Base-by-base conservation (phyloP, 2,329 filamentous ascomycete genomes). In the Huntiella decipiens region DNA sequence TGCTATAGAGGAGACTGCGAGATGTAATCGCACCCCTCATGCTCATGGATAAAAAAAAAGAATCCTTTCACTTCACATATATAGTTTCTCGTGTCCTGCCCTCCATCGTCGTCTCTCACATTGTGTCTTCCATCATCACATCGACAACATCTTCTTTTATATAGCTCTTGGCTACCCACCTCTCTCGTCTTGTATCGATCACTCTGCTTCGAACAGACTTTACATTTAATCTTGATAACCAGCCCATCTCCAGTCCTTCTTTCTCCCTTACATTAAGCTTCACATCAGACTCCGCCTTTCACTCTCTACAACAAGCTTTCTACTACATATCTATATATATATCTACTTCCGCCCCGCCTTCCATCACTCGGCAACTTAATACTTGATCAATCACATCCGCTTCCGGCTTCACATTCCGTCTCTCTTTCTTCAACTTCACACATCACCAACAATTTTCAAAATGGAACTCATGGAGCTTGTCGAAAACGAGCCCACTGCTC, bases 391-490 rank as follows among this genome's bases (percentile, higher is more conserved):
- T 10, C 15, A 22, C 16, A 28, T 28, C 22, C 22, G 22, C 22
- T 28, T 28, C 22, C 22, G 15, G 11, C 35, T 38, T 38, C 17
- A 22, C 35, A 12, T 28, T 16, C 43, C n/a, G 19, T 35, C 43
- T 45, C 28, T 8, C 16, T 33, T 34, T 41, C 31, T 38, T 16
- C 38, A 38, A 16, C 17, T 13, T n/a, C 15, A 13, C 16, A 32
- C 36, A 38, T 36, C 28, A 35, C 17, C 28, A 17, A 22, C 38
- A 32, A 12, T 19, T 10, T 41, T 44, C 43, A 31, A 57, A 50
- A 77, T 78, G 74, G 74, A 77, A 61, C 67, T 78, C 54, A 67
- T 77, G 61, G 74, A 77, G 59, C 63, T 78, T 52, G 73, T 77
- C 51, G 73, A 77, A 51, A 72, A 76, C 57, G 74, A 77, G 64